Evolutionary conservation across 495 filamentous ascomycete species (phyloP).

Genomic region (Neurospora sp.): DNA sequence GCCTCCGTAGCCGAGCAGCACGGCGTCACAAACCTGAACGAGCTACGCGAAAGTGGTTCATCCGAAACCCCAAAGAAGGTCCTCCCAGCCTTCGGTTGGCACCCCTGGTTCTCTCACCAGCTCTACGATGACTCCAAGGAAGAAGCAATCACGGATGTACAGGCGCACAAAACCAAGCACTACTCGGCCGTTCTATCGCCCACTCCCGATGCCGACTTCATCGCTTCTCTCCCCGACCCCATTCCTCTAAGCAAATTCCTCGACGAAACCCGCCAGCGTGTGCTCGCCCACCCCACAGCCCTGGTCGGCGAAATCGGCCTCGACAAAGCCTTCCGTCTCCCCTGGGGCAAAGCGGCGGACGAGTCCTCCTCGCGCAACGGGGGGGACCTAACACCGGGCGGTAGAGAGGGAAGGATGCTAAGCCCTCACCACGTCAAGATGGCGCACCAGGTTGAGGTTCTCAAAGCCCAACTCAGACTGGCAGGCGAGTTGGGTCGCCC

Average conservation of each 20-base stretch:
- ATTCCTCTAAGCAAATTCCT: slow-evolving; percentile 57
- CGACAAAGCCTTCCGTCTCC: slow-evolving; percentile 78
- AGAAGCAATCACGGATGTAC: slow-evolving; percentile 10
- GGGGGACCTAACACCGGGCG: slow-evolving; percentile 59
- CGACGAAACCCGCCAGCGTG: slow-evolving; percentile 48
- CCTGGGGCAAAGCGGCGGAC: slow-evolving; percentile 32
- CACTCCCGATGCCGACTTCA: slow-evolving; percentile 44
- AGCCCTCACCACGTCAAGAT: slow-evolving; percentile 66
- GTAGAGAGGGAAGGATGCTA: slow-evolving; percentile 66
- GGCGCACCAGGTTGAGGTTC: slow-evolving; percentile 63
- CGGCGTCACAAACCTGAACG: slow-evolving; percentile 13
- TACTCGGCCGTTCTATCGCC: slow-evolving; percentile 57
- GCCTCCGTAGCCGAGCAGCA: slow-evolving; percentile 48
- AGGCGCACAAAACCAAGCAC: slow-evolving; percentile 49
- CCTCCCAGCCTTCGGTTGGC: slow-evolving; percentile 91
- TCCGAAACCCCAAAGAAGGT: slow-evolving; percentile 29
- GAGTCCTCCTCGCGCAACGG: slow-evolving; percentile 18
- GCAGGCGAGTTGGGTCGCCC: slow-evolving; percentile 73
- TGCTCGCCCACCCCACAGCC: slow-evolving; percentile 54
- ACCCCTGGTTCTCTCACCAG: slow-evolving; percentile 96
- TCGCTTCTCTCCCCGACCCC: slow-evolving; percentile 60
- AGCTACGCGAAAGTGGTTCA: neutral
- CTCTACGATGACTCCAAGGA: slow-evolving; percentile 53
- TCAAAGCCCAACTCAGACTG: slow-evolving; percentile 74
- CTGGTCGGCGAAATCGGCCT: slow-evolving; percentile 85